Base-by-base conservation (phyloP, 73 alveolate species). In the Paramecium caudatum region DNA sequence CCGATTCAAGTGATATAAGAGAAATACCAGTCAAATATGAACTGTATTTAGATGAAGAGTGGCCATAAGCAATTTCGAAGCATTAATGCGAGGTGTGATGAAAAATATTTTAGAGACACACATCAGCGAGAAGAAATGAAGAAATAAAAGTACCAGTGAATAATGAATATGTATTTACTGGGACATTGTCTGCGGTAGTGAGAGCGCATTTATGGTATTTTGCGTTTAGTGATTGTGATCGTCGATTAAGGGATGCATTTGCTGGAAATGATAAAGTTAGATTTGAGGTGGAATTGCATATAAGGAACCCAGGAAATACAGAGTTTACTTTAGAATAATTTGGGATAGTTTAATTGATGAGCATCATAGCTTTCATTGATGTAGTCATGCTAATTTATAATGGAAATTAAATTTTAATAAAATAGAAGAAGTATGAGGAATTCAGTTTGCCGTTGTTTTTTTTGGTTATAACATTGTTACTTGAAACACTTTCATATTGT, bases 121-220 rank as follows among this genome's bases (percentile, higher is more conserved):
- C 15, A 21, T n/a, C 21, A 9, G 49, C 94, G 3, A 43, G 47
- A 47, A 80, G 94, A 83, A 21, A 85, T 13, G 63, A 48, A 25
- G 15, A 15, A 19, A 27, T 90, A 19, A 15, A 16, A 25, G 41
- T 90, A n/a, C 93, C 94, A 27, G 47, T 61, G 2, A 84, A 83
- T 27, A 82, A 82, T 9, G 90, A 46, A 8, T 90, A 49, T 82
- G 48, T n/a, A 49, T 82, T 47, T 50, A 46, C 16, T 8, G 94
- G 94, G 21, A 27, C 90, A 19, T 23, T 90, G 10, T 16, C 49
- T 10, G 90, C 85, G 27, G 27, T 15, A 32, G 21, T 30, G 4
- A 82, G 82, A 43, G 61, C 90, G 4, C 94, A 80, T 82, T 6
- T 90, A 19, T 90, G 94, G 94, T 90, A 82, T 82, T 90, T 90